Conservation (phyloP, 495 filamentous ascomycete species). For the Staphylotrichum tortipilum region DNA sequence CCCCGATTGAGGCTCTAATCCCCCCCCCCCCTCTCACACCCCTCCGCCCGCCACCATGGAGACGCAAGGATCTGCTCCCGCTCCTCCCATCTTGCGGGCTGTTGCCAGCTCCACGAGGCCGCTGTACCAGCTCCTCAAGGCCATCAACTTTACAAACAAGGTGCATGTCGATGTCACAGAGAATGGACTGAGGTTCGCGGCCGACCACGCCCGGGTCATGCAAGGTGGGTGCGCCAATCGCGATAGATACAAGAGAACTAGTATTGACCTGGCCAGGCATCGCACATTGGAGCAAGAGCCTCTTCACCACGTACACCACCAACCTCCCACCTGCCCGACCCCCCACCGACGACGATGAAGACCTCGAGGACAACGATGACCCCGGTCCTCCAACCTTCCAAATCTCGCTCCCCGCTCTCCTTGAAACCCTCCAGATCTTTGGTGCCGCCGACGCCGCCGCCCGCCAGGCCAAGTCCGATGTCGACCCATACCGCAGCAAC, state of each 20-base stretch:
- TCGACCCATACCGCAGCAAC: slow-evolving; percentile 44
- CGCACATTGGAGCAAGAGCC: slow-evolving; percentile 60
- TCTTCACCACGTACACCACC: slow-evolving; percentile 76
- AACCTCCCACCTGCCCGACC: slow-evolving; percentile 28
- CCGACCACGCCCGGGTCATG: slow-evolving; percentile 75
- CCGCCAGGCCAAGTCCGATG: slow-evolving; percentile 44
- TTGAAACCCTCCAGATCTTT: slow-evolving; percentile 94
- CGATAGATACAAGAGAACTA: no score
- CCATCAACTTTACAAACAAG: slow-evolving; percentile 72
- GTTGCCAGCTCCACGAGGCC: slow-evolving; percentile 81
- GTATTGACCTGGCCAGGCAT: slow-evolving; percentile 44
- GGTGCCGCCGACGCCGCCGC: slow-evolving; percentile 59
- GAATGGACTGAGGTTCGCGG: slow-evolving; percentile 77
- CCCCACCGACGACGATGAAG: not conserved
- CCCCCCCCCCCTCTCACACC: not conserved
- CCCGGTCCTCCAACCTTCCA: slow-evolving; percentile 53
- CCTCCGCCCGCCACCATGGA: slow-evolving; percentile 11
- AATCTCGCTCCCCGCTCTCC: slow-evolving; percentile 74
- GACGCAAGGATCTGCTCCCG: slow-evolving; percentile 9
- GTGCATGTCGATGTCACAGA: slow-evolving; percentile 75
- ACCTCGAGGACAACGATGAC: slow-evolving; percentile 28
- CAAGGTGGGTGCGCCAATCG: slow-evolving; percentile 55
- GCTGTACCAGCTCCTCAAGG: slow-evolving; percentile 81
- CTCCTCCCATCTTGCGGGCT: slow-evolving; percentile 61
- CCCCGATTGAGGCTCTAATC: not conserved